Percentiles rank a stretch among this genome's conserved stretches.
These are phyloP conservation scores for Heliamphora pulchella DNA, from an alignment of 179 eudicot species.

Conservation along the genomic window DNA sequence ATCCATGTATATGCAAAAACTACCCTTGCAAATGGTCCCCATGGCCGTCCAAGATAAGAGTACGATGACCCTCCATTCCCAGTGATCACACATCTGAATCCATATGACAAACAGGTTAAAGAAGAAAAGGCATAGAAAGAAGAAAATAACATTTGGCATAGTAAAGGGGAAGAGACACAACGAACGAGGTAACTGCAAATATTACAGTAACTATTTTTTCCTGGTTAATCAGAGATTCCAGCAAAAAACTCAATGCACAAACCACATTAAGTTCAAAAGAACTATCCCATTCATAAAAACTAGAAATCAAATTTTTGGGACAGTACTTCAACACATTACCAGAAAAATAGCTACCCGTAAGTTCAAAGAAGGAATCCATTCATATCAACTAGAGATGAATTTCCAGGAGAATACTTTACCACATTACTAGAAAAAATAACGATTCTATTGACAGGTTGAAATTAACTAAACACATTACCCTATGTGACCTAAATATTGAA, in stretches of 20 bases:
- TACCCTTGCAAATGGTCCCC: conserved; percentile 95
- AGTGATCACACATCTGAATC: conserved; percentile 77
- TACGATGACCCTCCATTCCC: conserved; percentile 69
- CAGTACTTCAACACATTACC: no score
- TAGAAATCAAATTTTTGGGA: no score
- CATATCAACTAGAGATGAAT: neutral
- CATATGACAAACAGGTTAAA: conserved; percentile 6
- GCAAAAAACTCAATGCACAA: neutral
- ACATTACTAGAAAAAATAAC: no score
- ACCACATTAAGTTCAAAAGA: neutral
- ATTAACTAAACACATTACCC: neutral
- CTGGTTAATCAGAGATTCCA: neutral
- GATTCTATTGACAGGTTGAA: no score
- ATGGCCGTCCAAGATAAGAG: conserved; percentile 84
- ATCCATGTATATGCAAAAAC: conserved; percentile 70
- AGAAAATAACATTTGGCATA: neutral
- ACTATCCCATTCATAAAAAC: neutral
- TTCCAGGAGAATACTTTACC: neutral
- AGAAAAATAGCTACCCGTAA: no score
- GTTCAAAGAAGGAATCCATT: no score
- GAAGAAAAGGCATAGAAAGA: neutral
- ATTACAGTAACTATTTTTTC: neutral
- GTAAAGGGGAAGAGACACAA: neutral
- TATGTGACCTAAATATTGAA: neutral
- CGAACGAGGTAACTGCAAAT: neutral